Evolutionary conservation across 768 basidiomycete species (phyloP), one percentile per base, ranked within the genome.

Genomic region (Favolaschia claudopus): DNA sequence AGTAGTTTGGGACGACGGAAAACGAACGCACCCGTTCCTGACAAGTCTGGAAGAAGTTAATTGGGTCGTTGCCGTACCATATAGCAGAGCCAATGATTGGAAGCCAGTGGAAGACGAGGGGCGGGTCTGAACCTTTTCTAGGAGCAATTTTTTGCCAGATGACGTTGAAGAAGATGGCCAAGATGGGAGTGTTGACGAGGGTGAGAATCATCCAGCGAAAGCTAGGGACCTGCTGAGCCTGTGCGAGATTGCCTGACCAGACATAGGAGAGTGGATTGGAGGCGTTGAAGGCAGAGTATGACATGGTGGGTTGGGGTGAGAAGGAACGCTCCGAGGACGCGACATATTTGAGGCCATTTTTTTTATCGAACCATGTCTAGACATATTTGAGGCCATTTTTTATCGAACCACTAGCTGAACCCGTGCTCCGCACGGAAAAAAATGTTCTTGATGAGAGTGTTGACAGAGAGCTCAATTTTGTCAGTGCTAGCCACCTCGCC

Each of bases 51-150:
- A 96, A 88, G 77, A 99, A 99, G 47, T 82, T 88, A 65, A 98
- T 79, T 1, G 97, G 97, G 72, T 99, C 94, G 68, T 93, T 89
- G 17, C 97, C 97, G 68, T 99, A 99, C 32, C 80, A 72, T 14
- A 92, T 82, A 0, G 95, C 92, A 28, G 95, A 97, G 22, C 97
- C 97, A 62, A 99, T 74, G 69, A 91, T 81, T 7, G 97, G 97
- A 39, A 99, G 75, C 81, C 89, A 89, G 72, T 98, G 93, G 79
- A 98, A 99, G 19, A 99, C 94, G 38, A 91, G 78, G 0, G 97
- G 97, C 2, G 97, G 97, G 37, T 89, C 77, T n/a, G 86, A 86
- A 20, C 85, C 80, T 69, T 88, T 84, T 58, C 82, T 82, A 9
- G 93, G 93, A 32, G 87, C 66, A 50, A 89, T 62, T 92, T 95